Evolutionary conservation across 1,284 basidiomycete species (phyloP).

Genomic region (Austropuccinia psidii): DNA sequence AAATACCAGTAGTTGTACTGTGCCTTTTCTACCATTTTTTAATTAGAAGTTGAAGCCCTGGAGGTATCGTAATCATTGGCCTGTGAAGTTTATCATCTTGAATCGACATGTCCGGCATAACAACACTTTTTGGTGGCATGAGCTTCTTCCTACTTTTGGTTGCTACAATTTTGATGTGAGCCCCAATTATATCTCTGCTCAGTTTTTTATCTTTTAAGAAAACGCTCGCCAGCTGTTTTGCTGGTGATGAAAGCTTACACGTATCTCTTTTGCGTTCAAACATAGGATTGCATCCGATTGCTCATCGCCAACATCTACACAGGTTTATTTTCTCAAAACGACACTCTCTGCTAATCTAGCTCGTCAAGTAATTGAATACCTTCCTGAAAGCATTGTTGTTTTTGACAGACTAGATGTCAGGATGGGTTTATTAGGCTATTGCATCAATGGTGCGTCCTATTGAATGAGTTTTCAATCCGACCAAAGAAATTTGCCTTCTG

Average conservation of each 20-base stretch:
- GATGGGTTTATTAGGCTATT: slow-evolving; percentile 25
- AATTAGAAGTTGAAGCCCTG: no score
- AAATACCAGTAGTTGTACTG: no score
- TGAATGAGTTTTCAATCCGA: no score
- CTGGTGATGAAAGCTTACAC: not conserved
- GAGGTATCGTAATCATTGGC: no score
- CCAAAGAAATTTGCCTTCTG: not conserved
- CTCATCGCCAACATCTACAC: not conserved
- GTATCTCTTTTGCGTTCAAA: not conserved
- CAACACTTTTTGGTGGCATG: slow-evolving; percentile 8
- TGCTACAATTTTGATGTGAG: slow-evolving; percentile 22
- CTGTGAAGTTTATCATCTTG: no score
- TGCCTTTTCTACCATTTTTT: no score
- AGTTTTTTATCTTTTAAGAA: no score
- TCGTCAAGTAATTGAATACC: not conserved
- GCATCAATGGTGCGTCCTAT: slow-evolving; percentile 35
- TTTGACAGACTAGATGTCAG: slow-evolving; percentile 18
- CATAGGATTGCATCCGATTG: slow-evolving; percentile 27
- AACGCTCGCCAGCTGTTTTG: not conserved
- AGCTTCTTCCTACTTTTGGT: slow-evolving; percentile 16
- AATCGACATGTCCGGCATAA: no score
- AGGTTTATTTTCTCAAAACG: slow-evolving; percentile 22
- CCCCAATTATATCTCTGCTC: not conserved
- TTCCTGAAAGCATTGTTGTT: slow-evolving; percentile 16
- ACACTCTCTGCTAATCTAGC: slow-evolving; percentile 13